A percentile compares a stretch with the other conserved stretches of the same genome.
These are phyloP conservation scores for Aspergillus bombycis DNA, from an alignment of 2,329 filamentous ascomycete species.

Conservation along the genomic window DNA sequence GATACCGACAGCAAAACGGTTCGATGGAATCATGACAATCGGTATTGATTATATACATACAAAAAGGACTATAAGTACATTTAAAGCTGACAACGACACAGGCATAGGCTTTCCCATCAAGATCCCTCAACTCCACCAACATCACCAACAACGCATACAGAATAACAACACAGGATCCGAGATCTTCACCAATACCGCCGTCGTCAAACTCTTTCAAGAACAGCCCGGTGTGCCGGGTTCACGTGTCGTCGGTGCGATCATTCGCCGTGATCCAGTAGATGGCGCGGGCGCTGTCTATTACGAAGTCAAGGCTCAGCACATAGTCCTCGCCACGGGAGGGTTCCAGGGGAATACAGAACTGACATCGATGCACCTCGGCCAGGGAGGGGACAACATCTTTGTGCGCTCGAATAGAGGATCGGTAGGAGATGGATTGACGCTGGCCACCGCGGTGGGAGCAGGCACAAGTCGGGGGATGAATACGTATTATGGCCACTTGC, in stretches of 20 bases:
- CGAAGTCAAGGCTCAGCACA: slow-evolving; percentile 22
- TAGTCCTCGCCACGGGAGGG: slow-evolving; percentile 31
- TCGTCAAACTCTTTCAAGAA: slow-evolving; percentile 29
- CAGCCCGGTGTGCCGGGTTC: slow-evolving; percentile 25
- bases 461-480: slow-evolving; percentile 31
- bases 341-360: slow-evolving; percentile 28
- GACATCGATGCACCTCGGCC: slow-evolving; percentile 24
- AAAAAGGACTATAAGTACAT: background rate
- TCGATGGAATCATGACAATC: slow-evolving; percentile 35
- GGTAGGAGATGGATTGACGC: slow-evolving; percentile 29
- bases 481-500: slow-evolving; percentile 32
- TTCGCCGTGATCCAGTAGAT: slow-evolving; percentile 14
- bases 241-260: slow-evolving; percentile 25
- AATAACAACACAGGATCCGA: slow-evolving; percentile 21
- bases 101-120: slow-evolving; percentile 33
- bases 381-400: slow-evolving; percentile 31
- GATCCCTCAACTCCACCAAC: slow-evolving; percentile 24
- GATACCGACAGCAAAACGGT: slow-evolving; percentile 27
- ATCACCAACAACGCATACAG: slow-evolving; percentile 24
- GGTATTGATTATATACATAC: slow-evolving; percentile 14
- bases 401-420: slow-evolving; percentile 30
- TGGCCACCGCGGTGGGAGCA: slow-evolving; percentile 27
- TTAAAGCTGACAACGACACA: background rate
- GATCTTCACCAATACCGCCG: slow-evolving; percentile 24
- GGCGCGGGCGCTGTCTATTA: slow-evolving; percentile 10